Evolutionary conservation across 108 stramenopile species (phyloP).

Genomic region (Cyclotella choctawhatcheeana): DNA sequence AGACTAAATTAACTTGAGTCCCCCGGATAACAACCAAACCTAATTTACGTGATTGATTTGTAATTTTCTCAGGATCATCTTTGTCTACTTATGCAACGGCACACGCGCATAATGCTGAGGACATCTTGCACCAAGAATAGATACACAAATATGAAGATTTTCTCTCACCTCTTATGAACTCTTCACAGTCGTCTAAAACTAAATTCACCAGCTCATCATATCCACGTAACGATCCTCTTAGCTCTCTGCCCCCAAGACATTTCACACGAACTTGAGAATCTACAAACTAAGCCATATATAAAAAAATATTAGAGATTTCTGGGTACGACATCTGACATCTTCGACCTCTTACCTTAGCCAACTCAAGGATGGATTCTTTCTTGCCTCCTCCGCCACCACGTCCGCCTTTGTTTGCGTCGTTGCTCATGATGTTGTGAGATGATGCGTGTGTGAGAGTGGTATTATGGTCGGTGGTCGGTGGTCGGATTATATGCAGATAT

Average conservation of each 20-base stretch:
- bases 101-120: no score
- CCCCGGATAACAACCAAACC: constrained; percentile 85
- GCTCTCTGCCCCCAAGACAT: constrained; percentile 82
- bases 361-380: constrained; percentile 84
- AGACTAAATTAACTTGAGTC: constrained; percentile 86
- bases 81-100: constrained; percentile 46
- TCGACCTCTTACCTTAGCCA: constrained; percentile 56
- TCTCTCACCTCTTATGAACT: constrained; percentile 82
- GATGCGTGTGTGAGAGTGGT: neutral
- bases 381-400: constrained; percentile 55
- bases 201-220: constrained; percentile 92
- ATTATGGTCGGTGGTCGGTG: constrained; percentile 2
- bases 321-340: neutral
- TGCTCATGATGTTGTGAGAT: constrained; percentile 8
- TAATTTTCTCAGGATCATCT: constrained; percentile 69
- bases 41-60: constrained; percentile 70
- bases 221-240: constrained; percentile 73
- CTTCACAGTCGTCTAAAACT: constrained; percentile 86
- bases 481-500: no score
- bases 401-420: constrained; percentile 14
- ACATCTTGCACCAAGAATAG: no score
- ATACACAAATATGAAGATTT: no score
- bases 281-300: constrained; percentile 50
- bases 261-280: constrained; percentile 83
- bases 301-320: neutral